These are phyloP conservation scores for Leersia perrieri DNA, from an alignment of 176 grass and related monocot species.

Conservation along the genomic window DNA sequence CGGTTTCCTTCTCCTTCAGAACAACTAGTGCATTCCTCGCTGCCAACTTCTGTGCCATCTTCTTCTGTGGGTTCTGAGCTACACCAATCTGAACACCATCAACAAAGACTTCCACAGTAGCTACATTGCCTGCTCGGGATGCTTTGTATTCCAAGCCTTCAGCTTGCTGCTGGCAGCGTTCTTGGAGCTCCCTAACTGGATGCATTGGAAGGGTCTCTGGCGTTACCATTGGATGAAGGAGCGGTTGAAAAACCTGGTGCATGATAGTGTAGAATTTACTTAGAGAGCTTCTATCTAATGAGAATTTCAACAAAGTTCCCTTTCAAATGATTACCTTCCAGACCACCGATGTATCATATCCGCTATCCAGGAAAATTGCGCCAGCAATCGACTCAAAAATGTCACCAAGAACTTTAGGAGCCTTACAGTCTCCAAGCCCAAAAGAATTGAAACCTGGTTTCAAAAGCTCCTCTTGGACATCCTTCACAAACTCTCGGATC, in stretches of 20 bases:
- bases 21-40: slow-evolving; percentile 80
- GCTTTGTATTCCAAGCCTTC: slow-evolving; percentile 97
- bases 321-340: slow-evolving; percentile 68
- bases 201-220: slow-evolving; percentile 97
- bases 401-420: slow-evolving; percentile 95
- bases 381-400: slow-evolving; percentile 97
- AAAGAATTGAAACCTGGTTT: slow-evolving; percentile 97
- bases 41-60: slow-evolving; percentile 98
- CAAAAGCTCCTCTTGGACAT: slow-evolving; percentile 78
- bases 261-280: neutral
- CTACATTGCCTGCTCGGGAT: slow-evolving; percentile 64
- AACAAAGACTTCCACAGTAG: slow-evolving; percentile 89
- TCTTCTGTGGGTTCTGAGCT: slow-evolving; percentile 96
- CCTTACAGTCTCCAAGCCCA: slow-evolving; percentile 93
- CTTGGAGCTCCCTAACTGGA: slow-evolving; percentile 97
- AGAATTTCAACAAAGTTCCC: neutral
- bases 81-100: slow-evolving; percentile 91
- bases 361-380: slow-evolving; percentile 85
- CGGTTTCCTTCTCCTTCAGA: slow-evolving; percentile 88
- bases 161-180: slow-evolving; percentile 96
- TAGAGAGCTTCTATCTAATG: neutral
- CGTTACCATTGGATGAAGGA: slow-evolving; percentile 81
- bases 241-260: slow-evolving; percentile 75
- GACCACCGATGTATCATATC: slow-evolving; percentile 59
- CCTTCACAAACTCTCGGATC: slow-evolving; percentile 98